phyloP scores from a whole-genome alignment of 2,329 filamentous ascomycete species.

The Aspergillus hortae region DNA sequence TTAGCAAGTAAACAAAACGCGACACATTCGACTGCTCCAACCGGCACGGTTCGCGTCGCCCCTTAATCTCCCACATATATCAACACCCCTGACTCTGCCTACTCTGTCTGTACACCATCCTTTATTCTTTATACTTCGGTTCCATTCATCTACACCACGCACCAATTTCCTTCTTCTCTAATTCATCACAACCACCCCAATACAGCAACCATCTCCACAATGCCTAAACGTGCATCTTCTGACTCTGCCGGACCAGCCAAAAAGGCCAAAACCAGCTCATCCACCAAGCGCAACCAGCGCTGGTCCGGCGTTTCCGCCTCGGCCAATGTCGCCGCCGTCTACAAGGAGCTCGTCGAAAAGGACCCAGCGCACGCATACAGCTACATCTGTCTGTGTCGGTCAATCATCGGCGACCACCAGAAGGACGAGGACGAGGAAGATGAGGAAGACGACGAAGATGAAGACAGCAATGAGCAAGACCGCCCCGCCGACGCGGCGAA shows the following conservation, averaged over 20 bases:
- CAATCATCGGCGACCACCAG: not conserved
- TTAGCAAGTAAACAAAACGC: too few species aligned
- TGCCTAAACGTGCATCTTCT: not conserved
- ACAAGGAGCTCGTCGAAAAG: not conserved
- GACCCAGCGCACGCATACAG: not conserved
- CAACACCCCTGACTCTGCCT: too few species aligned
- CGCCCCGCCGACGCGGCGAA: conserved; percentile 18
- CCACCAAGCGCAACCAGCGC: conserved; percentile 9
- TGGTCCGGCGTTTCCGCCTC: conserved; percentile 35
- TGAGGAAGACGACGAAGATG: conserved; percentile 10
- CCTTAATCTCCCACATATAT: not conserved
- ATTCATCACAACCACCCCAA: not conserved
- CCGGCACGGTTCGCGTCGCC: not conserved
- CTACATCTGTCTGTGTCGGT: conserved; percentile 4
- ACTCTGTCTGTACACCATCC: too few species aligned
- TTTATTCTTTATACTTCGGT: too few species aligned
- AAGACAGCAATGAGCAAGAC: conserved; percentile 13
- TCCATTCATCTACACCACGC: too few species aligned
- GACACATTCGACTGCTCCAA: too few species aligned
- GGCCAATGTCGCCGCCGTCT: conserved; percentile 26
- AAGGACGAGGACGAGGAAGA: conserved; percentile 19
- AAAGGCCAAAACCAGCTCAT: not conserved
- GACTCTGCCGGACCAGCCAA: not conserved
- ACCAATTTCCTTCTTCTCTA: too few species aligned
- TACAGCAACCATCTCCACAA: not conserved